Base-by-base conservation (phyloP, 768 basidiomycete species). In the Daedalea quercina region DNA sequence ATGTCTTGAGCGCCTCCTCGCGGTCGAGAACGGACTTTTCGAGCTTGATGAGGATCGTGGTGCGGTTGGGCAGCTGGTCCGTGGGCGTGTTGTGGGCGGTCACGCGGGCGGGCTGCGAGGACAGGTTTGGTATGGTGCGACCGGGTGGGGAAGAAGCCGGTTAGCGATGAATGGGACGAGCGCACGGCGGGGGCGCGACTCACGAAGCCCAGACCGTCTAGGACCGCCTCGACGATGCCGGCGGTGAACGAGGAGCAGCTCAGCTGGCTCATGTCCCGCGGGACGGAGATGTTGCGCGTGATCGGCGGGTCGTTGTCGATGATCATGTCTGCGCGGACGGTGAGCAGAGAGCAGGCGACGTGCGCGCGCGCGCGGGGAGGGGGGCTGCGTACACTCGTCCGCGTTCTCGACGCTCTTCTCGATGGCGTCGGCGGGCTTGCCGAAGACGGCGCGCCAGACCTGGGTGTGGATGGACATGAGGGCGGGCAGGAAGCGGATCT, bases 181-280 rank as follows among this genome's bases (percentile, higher is more conserved):
- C 44, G 46, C 7, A 57, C 40, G 25, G 26, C 13, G 53, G 25
- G 41, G 13, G 31, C 26, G 42, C 17, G 19, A 81, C 92, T 64
- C 65, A 96, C 94, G 61, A 98, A 93, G 54, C 92, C 90, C 23
- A 95, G 75, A 1, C 93, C 94, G 65, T 97, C 94, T 57, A 97
- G 75, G 15, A 95, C 91, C 11, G 94, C 96, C 70, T 99, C 96
- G 12, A 99, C 95, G 46, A 99, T 85, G 1, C 96, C 96, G 11
- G 96, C 96, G 0, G 93, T 92, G 65, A 95, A 89, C 2, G 96
- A 97, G n/a, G 93, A 96, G 64, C 94, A 97, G 61, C 89, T 94
- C 35, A 99, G 77, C 62, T 89, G 85, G 62, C 85, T 90, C 82
- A 99, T 84, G 65, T 99, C 96, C 60, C 82, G 83, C 20, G 96